A percentile compares a stretch with the other conserved stretches of the same genome.
Conservation (phyloP, 805 yeast species). For the Metschnikowia picachoensis region DNA sequence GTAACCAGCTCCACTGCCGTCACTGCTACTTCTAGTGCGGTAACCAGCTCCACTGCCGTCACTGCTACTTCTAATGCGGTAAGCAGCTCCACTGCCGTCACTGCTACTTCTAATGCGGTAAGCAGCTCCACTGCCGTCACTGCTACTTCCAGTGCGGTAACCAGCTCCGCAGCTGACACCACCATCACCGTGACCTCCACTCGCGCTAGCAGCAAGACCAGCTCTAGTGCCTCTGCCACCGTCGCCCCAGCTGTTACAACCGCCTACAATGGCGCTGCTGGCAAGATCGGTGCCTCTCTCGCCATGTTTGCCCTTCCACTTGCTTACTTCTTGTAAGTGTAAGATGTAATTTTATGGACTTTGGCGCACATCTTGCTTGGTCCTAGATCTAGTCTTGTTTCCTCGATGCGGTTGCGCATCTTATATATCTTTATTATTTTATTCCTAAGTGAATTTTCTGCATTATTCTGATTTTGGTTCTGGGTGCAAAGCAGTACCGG, state of each 20-base stretch:
- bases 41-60: constrained; percentile 2
- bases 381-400: not conserved
- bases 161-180: not conserved
- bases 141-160: constrained; percentile 7
- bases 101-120: not conserved
- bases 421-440: too few species aligned
- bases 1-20: constrained; percentile 16
- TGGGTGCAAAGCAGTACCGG: too few species aligned
- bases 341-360: too few species aligned
- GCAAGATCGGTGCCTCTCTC: constrained; percentile 23
- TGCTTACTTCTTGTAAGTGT: constrained; percentile 33
- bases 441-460: not conserved
- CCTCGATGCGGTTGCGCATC: not conserved
- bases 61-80: constrained; percentile 3
- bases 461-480: too few species aligned
- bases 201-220: not conserved
- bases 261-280: constrained; percentile 17
- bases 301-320: constrained; percentile 32
- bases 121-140: not conserved
- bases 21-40: not conserved
- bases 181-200: not conserved
- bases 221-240: not conserved
- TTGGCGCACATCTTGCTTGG: not conserved
- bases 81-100: constrained; percentile 5
- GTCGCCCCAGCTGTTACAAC: constrained; percentile 11